These are phyloP conservation scores for Saccharomyces hybrid DNA, from an alignment of 1,139 yeast genomes.

Conservation along the genomic window DNA sequence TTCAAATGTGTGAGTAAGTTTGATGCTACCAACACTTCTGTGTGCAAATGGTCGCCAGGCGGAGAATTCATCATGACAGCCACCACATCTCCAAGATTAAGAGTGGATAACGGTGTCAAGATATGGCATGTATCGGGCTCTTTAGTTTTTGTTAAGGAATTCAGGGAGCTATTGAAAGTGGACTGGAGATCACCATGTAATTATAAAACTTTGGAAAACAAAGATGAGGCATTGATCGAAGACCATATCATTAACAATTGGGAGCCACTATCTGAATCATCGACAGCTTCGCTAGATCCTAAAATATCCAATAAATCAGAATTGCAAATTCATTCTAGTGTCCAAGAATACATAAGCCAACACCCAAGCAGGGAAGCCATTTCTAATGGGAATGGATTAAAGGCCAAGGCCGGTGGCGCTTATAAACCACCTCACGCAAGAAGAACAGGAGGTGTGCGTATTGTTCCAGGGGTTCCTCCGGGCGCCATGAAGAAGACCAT, in stretches of 20 bases:
- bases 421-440: constrained; percentile 96
- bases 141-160: constrained; percentile 69
- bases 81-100: constrained; percentile 91
- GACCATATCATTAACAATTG: constrained; percentile 24
- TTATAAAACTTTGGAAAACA: constrained; percentile 15
- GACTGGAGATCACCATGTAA: constrained; percentile 68
- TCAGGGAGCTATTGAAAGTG: constrained; percentile 69
- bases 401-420: constrained; percentile 53
- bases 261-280: constrained; percentile 46
- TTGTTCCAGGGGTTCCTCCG: constrained; percentile 25
- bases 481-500: constrained; percentile 13
- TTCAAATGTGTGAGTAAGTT: constrained; percentile 73
- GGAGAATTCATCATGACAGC: constrained; percentile 92
- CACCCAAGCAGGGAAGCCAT: constrained; percentile 32
- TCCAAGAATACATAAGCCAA: constrained; percentile 49
- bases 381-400: constrained; percentile 43
- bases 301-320: constrained; percentile 20
- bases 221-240: constrained; percentile 7
- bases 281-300: constrained; percentile 39
- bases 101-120: constrained; percentile 93
- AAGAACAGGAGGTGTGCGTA: constrained; percentile 40
- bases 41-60: constrained; percentile 98
- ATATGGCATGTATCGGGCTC: constrained; percentile 91
- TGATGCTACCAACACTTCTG: constrained; percentile 90
- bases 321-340: constrained; percentile 54